Percentiles rank a stretch among this genome's conserved stretches.
These are phyloP conservation scores for Plantago major DNA, from an alignment of 257 asterid genomes.

Conservation along the genomic window DNA sequence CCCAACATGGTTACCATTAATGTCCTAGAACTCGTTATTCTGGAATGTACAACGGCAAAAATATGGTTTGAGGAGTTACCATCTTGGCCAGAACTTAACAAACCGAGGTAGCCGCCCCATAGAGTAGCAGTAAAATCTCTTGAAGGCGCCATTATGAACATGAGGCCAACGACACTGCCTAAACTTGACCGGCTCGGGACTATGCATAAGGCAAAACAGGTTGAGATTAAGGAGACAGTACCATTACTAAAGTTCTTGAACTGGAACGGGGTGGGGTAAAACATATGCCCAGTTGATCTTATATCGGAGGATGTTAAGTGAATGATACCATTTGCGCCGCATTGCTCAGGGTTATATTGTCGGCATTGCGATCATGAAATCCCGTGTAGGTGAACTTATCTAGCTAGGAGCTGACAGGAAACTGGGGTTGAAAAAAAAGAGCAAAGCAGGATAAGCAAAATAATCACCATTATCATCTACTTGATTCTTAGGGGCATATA, in stretches of 20 bases:
- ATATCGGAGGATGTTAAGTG: slow-evolving; percentile 44
- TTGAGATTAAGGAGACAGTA: slow-evolving; percentile 47
- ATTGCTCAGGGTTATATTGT: slow-evolving; percentile 34
- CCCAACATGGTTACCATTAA: slow-evolving; percentile 54
- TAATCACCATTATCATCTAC: slow-evolving; percentile 18
- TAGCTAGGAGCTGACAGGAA: slow-evolving; percentile 26
- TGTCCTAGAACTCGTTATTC: slow-evolving; percentile 51
- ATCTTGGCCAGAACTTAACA: slow-evolving; percentile 37
- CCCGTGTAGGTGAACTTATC: slow-evolving; percentile 35
- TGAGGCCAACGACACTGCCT: slow-evolving; percentile 62
- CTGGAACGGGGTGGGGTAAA: slow-evolving; percentile 37
- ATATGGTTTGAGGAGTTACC: slow-evolving; percentile 51
- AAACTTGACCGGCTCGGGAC: slow-evolving; percentile 50
- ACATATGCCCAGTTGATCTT: slow-evolving; percentile 45
- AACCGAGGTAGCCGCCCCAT: slow-evolving; percentile 63
- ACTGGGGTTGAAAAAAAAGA: slow-evolving; percentile 23
- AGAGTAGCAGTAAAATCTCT: slow-evolving; percentile 31
- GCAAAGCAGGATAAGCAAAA: slow-evolving; percentile 15
- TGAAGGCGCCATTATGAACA: slow-evolving; percentile 41
- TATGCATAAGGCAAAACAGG: slow-evolving; percentile 47
- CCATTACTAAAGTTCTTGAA: slow-evolving; percentile 44
- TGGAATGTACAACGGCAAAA: slow-evolving; percentile 64
- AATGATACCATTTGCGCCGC: slow-evolving; percentile 41
- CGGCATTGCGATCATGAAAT: slow-evolving; percentile 25
- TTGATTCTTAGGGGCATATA: neutral